Conservation (phyloP, 495 filamentous ascomycete genomes). For the Staphylotrichum longicolle region DNA sequence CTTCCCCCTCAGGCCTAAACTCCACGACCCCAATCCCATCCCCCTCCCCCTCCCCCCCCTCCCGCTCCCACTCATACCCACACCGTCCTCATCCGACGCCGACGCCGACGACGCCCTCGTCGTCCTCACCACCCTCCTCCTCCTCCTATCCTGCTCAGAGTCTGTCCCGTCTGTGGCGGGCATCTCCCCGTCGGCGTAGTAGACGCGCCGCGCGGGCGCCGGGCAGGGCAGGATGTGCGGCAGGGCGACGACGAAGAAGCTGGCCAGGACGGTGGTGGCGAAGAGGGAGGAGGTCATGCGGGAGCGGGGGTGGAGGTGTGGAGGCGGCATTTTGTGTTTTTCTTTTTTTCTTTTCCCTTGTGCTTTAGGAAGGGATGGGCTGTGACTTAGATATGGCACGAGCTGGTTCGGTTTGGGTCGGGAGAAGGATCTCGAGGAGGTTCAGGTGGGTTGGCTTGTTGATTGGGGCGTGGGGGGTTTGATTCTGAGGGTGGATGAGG, state of each 20-base stretch:
- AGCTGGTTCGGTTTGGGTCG: background rate
- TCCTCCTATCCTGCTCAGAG: conserved; percentile 44
- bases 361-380: background rate
- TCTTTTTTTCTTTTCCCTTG: background rate
- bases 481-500: no score
- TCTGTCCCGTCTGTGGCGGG: no score
- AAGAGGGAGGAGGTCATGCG: conserved; percentile 89
- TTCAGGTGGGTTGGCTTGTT: no score
- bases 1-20: background rate
- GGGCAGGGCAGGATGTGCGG: conserved; percentile 95
- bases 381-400: background rate
- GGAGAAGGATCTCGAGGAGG: background rate
- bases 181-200: conserved; percentile 62
- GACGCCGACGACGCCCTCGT: no score
- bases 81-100: conserved; percentile 45
- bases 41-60: conserved; percentile 6
- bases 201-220: conserved; percentile 63
- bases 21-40: background rate
- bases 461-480: no score
- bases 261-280: conserved; percentile 85
- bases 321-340: conserved; percentile 66
- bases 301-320: conserved; percentile 88
- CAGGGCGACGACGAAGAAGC: conserved; percentile 85
- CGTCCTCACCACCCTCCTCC: conserved; percentile 41
- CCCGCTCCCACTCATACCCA: conserved; percentile 43